Evolutionary conservation across 169 alveolate genomes (phyloP), one percentile per base, ranked within the genome.

Genomic region (Cryptosporidium muris): DNA sequence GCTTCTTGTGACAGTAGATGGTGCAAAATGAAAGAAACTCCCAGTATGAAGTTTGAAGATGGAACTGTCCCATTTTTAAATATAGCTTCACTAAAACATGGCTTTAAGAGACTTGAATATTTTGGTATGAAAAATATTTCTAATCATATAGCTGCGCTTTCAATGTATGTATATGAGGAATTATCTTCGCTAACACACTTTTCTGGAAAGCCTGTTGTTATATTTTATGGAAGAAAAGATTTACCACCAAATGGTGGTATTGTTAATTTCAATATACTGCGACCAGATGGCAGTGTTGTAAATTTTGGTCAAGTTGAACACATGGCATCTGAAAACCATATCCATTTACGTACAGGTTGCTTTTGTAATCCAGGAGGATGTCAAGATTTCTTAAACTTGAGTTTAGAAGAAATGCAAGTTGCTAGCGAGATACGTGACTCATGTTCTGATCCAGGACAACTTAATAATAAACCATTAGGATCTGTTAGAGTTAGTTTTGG

Each of bases 301-400:
- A 81, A 82, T 12, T 89, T 63, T 51, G 45, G 64, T 34, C 81
- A 80, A 67, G 90, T 90, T 5, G 91, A 85, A 51, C 81, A 82
- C 37, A 53, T 51, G 65, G 90, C 91, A 37, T 64, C 91, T 12
- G 82, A 40, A 7, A 80, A 68, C 3, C 51, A 66, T 37, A 81
- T 90, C 47, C 93, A 88, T 63, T 63, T 88, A n/a, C 81, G 93
- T 58, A 60, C 91, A 3, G 93, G 93, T 2, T 90, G 91, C 68
- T 90, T 90, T 81, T 90, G 93, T 63, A 90, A 90, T 65, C 91
- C 93, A 9, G 93, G 93, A 6, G 93, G 82, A 34, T 85, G 91
- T 58, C 91, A 90, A 85, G 91, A 85, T 45, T 80, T 34, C 42
- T 66, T 89, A 38, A 88, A 81, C 7, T 64, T 89, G 16, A 56